Evolutionary conservation across 352 stramenopile species (phyloP).

Genomic region (Discostella stelligera): DNA sequence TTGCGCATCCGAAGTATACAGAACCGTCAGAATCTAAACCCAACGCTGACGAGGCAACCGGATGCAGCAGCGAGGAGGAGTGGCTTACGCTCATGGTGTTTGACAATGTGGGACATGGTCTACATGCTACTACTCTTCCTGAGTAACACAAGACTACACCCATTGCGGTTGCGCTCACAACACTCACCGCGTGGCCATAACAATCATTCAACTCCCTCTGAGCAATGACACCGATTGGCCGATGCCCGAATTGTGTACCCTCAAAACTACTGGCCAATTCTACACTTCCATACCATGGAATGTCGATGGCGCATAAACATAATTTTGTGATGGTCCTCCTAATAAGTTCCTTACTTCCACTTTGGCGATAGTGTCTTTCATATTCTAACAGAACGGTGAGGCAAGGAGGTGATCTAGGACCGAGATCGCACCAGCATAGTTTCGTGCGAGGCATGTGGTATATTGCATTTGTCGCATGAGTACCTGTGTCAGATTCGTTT

Average conservation of each 20-base stretch:
- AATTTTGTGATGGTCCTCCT: constrained; percentile 24
- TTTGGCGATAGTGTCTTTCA: constrained; percentile 20
- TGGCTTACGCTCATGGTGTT: constrained; percentile 15
- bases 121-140: constrained; percentile 34
- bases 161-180: constrained; percentile 30
- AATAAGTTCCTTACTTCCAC: background rate
- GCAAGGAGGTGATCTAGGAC: constrained; percentile 59
- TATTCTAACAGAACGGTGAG: constrained; percentile 46
- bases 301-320: constrained; percentile 60
- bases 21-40: constrained; percentile 67
- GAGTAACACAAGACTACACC: constrained; percentile 32
- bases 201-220: constrained; percentile 29
- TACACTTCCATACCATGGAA: constrained; percentile 52
- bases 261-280: constrained; percentile 22
- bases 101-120: constrained; percentile 20
- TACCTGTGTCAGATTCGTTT: constrained; percentile 21
- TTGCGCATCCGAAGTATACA: constrained; percentile 29
- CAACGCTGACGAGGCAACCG: constrained; percentile 42
- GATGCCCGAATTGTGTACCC: constrained; percentile 12
- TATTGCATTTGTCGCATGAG: constrained; percentile 36
- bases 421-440: constrained; percentile 60
- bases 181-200: constrained; percentile 9
- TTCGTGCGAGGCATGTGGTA: constrained; percentile 22
- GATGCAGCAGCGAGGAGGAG: constrained; percentile 49
- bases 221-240: constrained; percentile 51